phyloP scores from a whole-genome alignment of 1,284 basidiomycete species.

The Ceratobasidium sp. region DNA sequence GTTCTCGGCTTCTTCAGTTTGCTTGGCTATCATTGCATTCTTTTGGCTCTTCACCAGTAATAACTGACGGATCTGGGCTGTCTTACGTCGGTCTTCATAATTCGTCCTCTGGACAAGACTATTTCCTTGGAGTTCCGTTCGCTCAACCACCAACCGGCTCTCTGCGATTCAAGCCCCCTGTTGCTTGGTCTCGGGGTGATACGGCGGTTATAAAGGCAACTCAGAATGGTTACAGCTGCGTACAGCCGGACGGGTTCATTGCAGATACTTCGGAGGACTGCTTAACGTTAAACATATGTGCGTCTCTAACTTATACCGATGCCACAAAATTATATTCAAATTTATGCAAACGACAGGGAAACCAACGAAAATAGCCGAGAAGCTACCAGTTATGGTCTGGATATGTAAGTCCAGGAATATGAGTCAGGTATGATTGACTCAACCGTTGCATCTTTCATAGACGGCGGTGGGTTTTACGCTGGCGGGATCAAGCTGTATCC shows the following conservation, averaged over 20 bases:
- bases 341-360: constrained; percentile 39
- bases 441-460: constrained; percentile 7
- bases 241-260: not conserved
- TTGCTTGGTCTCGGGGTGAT: constrained; percentile 56
- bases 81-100: constrained; percentile 45
- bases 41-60: no score
- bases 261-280: constrained; percentile 54
- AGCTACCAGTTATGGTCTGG: constrained; percentile 55
- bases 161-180: constrained; percentile 60
- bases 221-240: constrained; percentile 21
- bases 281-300: constrained; percentile 55
- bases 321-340: constrained; percentile 45
- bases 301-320: not conserved
- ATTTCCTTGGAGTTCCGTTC: constrained; percentile 42
- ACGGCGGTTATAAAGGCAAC: constrained; percentile 36
- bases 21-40: no score
- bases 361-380: constrained; percentile 8
- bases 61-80: no score
- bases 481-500: constrained; percentile 26
- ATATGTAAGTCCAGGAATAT: constrained; percentile 43
- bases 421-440: not conserved
- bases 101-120: constrained; percentile 12
- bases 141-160: constrained; percentile 39
- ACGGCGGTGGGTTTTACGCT: constrained; percentile 52
- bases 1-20: no score